Percentiles rank a stretch among this genome's conserved stretches.
These are phyloP conservation scores for Tricladium varicosporioides DNA, from an alignment of 2,329 filamentous ascomycete genomes.

Conservation along the genomic window DNA sequence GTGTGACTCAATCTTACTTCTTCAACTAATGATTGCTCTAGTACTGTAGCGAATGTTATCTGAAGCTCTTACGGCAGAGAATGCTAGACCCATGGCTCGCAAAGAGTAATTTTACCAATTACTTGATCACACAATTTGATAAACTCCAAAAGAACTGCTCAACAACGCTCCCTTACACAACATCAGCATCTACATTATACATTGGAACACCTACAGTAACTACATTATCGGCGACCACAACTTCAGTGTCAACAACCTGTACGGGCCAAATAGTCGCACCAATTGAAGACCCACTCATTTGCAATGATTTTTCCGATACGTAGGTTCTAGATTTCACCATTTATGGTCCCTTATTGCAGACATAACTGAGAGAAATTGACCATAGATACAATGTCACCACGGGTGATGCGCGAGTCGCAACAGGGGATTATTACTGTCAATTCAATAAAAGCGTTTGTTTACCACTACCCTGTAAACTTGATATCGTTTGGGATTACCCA, in stretches of 20 bases:
- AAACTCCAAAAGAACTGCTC: constrained; percentile 19
- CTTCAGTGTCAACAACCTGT: constrained; percentile 18
- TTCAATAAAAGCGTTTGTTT: constrained; percentile 14
- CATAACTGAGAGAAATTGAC: neutral
- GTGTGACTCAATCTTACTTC: no score
- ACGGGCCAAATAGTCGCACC: constrained; percentile 16
- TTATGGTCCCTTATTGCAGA: no score
- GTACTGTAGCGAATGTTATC: constrained; percentile 26
- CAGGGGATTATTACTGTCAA: constrained; percentile 13
- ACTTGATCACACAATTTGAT: constrained; percentile 21
- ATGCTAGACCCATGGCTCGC: constrained; percentile 19
- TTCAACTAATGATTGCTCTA: neutral
- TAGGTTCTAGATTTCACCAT: no score
- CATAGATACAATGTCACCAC: constrained; percentile 14
- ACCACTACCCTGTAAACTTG: constrained; percentile 19
- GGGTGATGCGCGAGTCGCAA: constrained; percentile 15
- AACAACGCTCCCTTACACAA: constrained; percentile 17
- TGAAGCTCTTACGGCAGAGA: constrained; percentile 19
- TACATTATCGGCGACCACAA: constrained; percentile 4
- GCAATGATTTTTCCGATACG: constrained; percentile 18
- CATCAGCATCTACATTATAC: constrained; percentile 13
- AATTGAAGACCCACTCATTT: constrained; percentile 3
- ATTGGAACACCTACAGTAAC: constrained; percentile 7
- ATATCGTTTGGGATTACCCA: constrained; percentile 13
- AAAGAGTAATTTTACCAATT: constrained; percentile 19